Evolutionary conservation across 225 moss, liverwort and hornwort genomes (phyloP), one percentile per base, ranked within the genome.

Genomic region (Ulota crispa): DNA sequence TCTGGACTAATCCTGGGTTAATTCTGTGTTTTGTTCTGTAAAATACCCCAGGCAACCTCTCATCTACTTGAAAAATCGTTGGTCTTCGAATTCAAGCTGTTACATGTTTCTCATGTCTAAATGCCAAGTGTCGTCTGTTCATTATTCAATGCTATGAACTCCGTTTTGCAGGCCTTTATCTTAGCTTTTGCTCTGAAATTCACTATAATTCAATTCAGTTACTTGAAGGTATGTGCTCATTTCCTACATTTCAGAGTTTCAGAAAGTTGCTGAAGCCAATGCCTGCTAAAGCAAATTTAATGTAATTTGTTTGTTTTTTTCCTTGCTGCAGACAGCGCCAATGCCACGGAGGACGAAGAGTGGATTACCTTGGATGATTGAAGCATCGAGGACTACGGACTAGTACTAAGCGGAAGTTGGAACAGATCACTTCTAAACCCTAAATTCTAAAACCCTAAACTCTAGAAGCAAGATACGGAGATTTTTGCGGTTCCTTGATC

Each of bases 121-220:
- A 65, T 28, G 12, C 27, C 27, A 53, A 64, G 26, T 77, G 31
- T 55, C 34, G 39, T 54, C n/a, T 41, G 55, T 76, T 71, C 20
- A 11, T 72, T 61, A 39, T 30, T 5, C 24, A 36, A 13, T 37
- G 64, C 64, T 54, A 28, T 71, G 79, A 63, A 43, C 28, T 62
- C 43, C 50, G 39, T 76, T 79, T 79, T 61, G 83, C 95, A 97
- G 97, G 89, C 11, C 81, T 97, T 54, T 94, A 91, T 82, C 85
- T 97, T 21, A 97, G 95, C 91, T 97, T 95, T 75, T 97, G 97
- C 95, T 90, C 94, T 10, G 95, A 97, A 71, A 89, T 97, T 50
- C 97, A 97, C 67, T 97, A 97, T 16, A 97, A 95, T 63, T 97
- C 97, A 24, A 92, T 97, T 18, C 89, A 87, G 70, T 87, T 91